Evolutionary conservation across 23 red algal genomes (phyloP), one percentile per base, ranked within the genome.

Genomic region (Agarophyton chilense): DNA sequence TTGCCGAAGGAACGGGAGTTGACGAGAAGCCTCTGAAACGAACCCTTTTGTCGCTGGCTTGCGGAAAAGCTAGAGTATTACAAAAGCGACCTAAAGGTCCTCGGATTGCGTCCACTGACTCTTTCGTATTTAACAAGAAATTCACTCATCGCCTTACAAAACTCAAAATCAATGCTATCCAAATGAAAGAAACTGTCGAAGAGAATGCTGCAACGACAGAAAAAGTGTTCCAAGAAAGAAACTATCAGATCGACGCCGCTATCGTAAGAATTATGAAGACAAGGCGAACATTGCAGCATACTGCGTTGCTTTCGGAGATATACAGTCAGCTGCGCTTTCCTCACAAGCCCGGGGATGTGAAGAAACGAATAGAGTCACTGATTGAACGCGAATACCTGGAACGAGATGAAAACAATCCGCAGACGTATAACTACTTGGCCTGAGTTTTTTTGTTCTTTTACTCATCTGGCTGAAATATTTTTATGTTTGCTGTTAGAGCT

Each of bases 211-310:
- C 87, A n/a, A 99, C 93, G 10, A 92, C 93, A 35, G 90, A 95
- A 62, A 61, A 64, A 17, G 97, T 95, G 21, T 94, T 94, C 82
- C 90, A 93, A 43, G 97, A 99, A 41, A 78, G 97, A 39, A 90
- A 94, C 40, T 92, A 93, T 78, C 93, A 99, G 72, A 96, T 99
- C 76, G 97, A 99, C 61, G 93, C 94, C 16, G 93, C 93, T 40
- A 79, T 99, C 54, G 97, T 99, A 62, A 78, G 97, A 31, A 92
- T 99, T 21, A 93, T 99, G 90, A 99, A 99, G 88, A 93, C 88
- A 39, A 88, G 93, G 38, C 74, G 76, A 35, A 75, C 81, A 41
- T 43, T 96, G 47, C 84, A 91, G 29, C 93, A 99, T 53, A 85
- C 93, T 19, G 72, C 90, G 8, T 74, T 99, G 42, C 83, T 99